These are phyloP conservation scores for Westerdykella sp. DNA, from an alignment of 2,329 filamentous ascomycete species.

Conservation along the genomic window DNA sequence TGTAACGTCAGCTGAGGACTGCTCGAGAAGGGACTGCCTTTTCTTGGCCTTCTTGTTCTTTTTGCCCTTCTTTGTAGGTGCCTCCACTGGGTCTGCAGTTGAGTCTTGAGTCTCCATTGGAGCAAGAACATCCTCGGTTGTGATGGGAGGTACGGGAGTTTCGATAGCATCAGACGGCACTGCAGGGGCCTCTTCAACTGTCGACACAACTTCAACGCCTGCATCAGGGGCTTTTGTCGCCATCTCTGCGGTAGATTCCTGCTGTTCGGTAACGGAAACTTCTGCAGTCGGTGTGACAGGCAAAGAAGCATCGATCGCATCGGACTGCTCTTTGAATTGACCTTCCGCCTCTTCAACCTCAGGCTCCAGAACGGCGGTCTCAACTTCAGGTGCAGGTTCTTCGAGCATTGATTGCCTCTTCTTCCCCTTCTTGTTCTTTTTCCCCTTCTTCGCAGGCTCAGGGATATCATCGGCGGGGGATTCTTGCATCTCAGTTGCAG, in stretches of 20 bases:
- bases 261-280: background rate
- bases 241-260: background rate
- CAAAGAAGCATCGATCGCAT: background rate
- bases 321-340: background rate
- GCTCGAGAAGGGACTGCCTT: conserved; percentile 1
- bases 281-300: background rate
- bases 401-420: conserved; percentile 8
- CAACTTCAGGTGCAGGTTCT: conserved; percentile 5
- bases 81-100: background rate
- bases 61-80: conserved; percentile 5
- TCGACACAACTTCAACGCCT: too few relatives aligned
- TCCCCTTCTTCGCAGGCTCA: conserved; percentile 8
- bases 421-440: conserved; percentile 15
- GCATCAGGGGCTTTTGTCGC: background rate
- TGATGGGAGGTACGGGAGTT: background rate
- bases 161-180: too few relatives aligned
- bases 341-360: background rate
- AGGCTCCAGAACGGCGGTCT: background rate
- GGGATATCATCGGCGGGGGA: background rate
- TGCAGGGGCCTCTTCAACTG: too few relatives aligned
- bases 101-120: conserved; percentile 2
- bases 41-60: conserved; percentile 4
- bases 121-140: background rate
- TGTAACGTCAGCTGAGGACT: background rate
- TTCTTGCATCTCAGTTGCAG: background rate